Percentiles rank a stretch among this genome's conserved stretches.
Conservation (phyloP, 495 filamentous ascomycete genomes). For the Tricharina praecox region DNA sequence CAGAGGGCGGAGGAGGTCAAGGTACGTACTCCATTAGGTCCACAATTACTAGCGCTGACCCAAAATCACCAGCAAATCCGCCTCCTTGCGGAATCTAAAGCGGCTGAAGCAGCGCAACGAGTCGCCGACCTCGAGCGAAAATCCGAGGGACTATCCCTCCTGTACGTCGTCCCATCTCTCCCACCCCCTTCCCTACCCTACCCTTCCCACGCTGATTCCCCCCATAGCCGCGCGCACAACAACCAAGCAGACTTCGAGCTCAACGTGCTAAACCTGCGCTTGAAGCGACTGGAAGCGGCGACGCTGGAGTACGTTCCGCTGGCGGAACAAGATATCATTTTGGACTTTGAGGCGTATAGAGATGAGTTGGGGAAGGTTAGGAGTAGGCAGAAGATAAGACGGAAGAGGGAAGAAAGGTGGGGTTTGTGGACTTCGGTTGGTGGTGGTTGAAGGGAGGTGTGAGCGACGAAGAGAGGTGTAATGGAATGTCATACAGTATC, state of each 20-base stretch:
- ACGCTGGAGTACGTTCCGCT: slow-evolving; percentile 6
- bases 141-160: background rate
- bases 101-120: background rate
- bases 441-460: too few species aligned
- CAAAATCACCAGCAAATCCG: slow-evolving; percentile 3
- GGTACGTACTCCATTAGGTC: background rate
- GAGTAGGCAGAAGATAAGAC: slow-evolving; percentile 1
- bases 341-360: slow-evolving; percentile 1
- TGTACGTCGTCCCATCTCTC: too few species aligned
- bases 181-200: too few species aligned
- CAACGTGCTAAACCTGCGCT: background rate
- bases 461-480: too few species aligned
- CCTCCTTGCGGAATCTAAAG: background rate
- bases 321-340: background rate
- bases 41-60: background rate
- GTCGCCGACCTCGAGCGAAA: background rate
- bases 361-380: background rate
- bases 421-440: too few species aligned
- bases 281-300: slow-evolving; percentile 3
- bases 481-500: too few species aligned
- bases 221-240: background rate
- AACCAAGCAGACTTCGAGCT: slow-evolving; percentile 1
- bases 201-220: too few species aligned
- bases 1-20: background rate
- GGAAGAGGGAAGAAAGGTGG: slow-evolving; percentile 4